Conservation (phyloP, 106 monocot species). For the Allium sativum region DNA sequence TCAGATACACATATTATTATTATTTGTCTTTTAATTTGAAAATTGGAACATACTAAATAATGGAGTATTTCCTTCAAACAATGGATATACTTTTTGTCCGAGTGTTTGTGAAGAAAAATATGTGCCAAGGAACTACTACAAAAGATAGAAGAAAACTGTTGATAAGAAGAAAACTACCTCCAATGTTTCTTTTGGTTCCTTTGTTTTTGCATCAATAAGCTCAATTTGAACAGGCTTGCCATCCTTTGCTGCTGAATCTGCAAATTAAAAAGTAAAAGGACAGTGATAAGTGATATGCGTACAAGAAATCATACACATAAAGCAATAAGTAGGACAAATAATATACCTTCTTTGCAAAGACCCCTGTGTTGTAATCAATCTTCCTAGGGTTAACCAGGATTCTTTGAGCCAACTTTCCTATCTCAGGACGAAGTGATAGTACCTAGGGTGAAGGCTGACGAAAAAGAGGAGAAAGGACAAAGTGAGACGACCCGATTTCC, state of each 20-base stretch:
- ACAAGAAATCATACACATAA: constrained; percentile 1
- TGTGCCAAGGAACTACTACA: neutral
- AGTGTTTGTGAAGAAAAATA: too few relatives aligned
- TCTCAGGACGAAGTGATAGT: too few relatives aligned
- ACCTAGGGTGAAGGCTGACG: too few relatives aligned
- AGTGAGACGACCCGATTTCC: too few relatives aligned
- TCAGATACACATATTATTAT: too few relatives aligned
- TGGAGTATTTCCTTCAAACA: too few relatives aligned
- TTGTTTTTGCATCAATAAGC: constrained; percentile 96
- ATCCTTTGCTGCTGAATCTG: constrained; percentile 98
- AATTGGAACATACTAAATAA: too few relatives aligned
- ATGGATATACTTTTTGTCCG: too few relatives aligned
- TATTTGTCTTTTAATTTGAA: too few relatives aligned
- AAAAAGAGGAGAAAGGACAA: too few relatives aligned
- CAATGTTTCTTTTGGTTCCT: constrained; percentile 69
- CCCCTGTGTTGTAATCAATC: constrained; percentile 87
- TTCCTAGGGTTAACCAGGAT: constrained; percentile 86
- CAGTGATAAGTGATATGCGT: neutral
- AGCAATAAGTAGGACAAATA: neutral
- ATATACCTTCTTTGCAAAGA: constrained; percentile 85
- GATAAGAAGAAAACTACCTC: constrained; percentile 33
- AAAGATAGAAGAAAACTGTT: constrained; percentile 5
- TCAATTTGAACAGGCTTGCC: constrained; percentile 94
- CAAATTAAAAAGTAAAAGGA: constrained; percentile 8
- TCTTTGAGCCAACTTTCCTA: constrained; percentile 94